phyloP scores from a whole-genome alignment of 495 filamentous ascomycete genomes.

The Aspergillus nanangensis region DNA sequence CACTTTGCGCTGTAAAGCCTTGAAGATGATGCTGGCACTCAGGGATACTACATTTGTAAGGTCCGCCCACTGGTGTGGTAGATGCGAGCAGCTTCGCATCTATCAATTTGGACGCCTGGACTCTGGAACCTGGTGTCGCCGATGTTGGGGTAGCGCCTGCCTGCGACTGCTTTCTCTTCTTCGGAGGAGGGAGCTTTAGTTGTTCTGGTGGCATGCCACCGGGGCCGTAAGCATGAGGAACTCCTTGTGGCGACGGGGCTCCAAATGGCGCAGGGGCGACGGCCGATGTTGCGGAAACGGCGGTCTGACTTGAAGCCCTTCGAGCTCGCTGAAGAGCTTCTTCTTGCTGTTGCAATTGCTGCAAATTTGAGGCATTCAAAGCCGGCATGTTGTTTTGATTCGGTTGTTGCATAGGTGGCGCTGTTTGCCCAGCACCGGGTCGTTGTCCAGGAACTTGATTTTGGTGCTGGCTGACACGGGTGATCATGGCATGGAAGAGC shows the following conservation, averaged over 20 bases:
- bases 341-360: constrained; percentile 48
- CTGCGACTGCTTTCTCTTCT: constrained; percentile 52
- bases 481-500: constrained; percentile 39
- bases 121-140: constrained; percentile 24
- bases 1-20: constrained; percentile 40
- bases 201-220: constrained; percentile 48
- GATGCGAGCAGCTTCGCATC: constrained; percentile 27
- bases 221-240: constrained; percentile 52
- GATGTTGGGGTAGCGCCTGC: constrained; percentile 26
- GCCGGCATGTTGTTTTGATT: constrained; percentile 38
- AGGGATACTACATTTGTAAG: constrained; percentile 40
- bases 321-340: constrained; percentile 39
- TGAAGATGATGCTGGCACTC: constrained; percentile 43
- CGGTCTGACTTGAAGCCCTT: constrained; percentile 54
- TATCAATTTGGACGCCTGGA: constrained; percentile 26
- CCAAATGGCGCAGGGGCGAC: constrained; percentile 63
- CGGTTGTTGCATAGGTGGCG: constrained; percentile 17
- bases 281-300: constrained; percentile 58
- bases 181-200: constrained; percentile 58
- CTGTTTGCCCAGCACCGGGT: constrained; percentile 19
- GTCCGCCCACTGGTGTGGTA: constrained; percentile 20
- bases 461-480: constrained; percentile 31
- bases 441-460: constrained; percentile 23
- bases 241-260: constrained; percentile 65
- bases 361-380: constrained; percentile 63